A percentile compares a stretch with the other conserved stretches of the same genome.
Evolutionary conservation across 495 filamentous ascomycete species (phyloP).

Genomic region (Talaromyces wortmannii): DNA sequence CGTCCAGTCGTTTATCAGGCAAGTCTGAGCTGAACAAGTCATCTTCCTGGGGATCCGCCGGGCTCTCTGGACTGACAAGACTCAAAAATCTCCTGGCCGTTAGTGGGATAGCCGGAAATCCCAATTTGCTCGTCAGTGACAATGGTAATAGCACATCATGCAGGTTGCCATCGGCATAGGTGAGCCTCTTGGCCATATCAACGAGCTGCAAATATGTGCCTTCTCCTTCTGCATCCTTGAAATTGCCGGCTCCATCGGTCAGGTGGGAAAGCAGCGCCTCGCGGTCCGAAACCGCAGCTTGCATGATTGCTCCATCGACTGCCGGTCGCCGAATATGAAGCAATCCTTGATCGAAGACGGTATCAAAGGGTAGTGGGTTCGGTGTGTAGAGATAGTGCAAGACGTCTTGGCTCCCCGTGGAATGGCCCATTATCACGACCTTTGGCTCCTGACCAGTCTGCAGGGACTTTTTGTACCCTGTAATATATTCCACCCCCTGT

Average conservation of each 20-base stretch:
- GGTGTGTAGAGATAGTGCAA: constrained; percentile 60
- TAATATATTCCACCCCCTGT: constrained; percentile 65
- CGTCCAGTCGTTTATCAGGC: constrained; percentile 43
- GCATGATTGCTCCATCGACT: constrained; percentile 76
- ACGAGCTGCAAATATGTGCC: constrained; percentile 46
- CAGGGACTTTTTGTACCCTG: constrained; percentile 22
- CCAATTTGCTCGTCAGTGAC: constrained; percentile 32
- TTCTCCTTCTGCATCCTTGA: constrained; percentile 13
- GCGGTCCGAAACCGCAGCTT: constrained; percentile 75
- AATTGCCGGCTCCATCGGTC: constrained; percentile 4
- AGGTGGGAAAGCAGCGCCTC: constrained; percentile 46
- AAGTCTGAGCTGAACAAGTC: constrained; percentile 87
- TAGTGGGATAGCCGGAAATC: constrained; percentile 46
- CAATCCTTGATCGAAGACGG: constrained; percentile 14
- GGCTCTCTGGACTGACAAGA: constrained; percentile 49
- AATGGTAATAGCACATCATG: constrained; percentile 52
- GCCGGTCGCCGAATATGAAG: constrained; percentile 22
- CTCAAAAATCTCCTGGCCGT: constrained; percentile 62
- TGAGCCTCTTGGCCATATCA: constrained; percentile 35
- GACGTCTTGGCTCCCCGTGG: constrained; percentile 81
- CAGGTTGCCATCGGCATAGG: constrained; percentile 31
- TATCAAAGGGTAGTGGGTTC: constrained; percentile 19
- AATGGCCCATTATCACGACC: constrained; percentile 85
- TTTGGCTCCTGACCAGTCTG: constrained; percentile 31
- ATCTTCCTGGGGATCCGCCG: constrained; percentile 60